phyloP scores from a whole-genome alignment of 2,329 filamentous ascomycete species.

The Claviceps purpurea region DNA sequence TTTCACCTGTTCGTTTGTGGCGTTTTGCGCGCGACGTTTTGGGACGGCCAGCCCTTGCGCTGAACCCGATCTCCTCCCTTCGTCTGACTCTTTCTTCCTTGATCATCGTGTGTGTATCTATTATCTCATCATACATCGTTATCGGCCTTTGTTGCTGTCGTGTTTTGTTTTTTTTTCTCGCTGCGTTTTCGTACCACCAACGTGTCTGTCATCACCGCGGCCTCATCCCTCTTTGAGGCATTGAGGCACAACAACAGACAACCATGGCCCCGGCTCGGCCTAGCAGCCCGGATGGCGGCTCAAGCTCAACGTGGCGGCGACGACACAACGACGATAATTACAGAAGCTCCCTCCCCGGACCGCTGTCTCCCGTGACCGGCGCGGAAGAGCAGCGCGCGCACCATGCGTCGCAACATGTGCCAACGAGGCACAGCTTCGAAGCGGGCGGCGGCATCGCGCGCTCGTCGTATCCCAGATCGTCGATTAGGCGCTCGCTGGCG shows the following conservation, averaged over 20 bases:
- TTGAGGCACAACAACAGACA: slow-evolving; percentile 3
- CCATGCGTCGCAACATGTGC: no score
- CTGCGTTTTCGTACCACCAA: not conserved
- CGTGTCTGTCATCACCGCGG: no score
- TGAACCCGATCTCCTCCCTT: no score
- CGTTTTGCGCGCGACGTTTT: no score
- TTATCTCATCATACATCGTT: no score
- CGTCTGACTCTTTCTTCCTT: no score
- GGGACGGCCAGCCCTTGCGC: no score
- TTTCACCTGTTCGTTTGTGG: no score
- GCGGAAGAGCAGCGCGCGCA: not conserved
- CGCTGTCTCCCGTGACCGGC: not conserved
- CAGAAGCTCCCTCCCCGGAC: not conserved
- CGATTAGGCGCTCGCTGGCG: slow-evolving; percentile 6
- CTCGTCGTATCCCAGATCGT: slow-evolving; percentile 1
- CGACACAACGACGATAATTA: slow-evolving; percentile 4
- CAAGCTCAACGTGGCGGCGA: slow-evolving; percentile 4
- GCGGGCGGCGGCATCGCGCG: not conserved
- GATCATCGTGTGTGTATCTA: no score
- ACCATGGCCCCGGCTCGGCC: slow-evolving; percentile 13
- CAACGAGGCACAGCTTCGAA: slow-evolving; percentile 6
- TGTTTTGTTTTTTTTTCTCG: not conserved
- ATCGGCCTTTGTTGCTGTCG: not conserved
- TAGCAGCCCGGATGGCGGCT: slow-evolving; percentile 8
- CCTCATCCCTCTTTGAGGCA: not conserved